Conservation (phyloP, 164 flowering plant genomes). For the Paratinospora sagittata region DNA sequence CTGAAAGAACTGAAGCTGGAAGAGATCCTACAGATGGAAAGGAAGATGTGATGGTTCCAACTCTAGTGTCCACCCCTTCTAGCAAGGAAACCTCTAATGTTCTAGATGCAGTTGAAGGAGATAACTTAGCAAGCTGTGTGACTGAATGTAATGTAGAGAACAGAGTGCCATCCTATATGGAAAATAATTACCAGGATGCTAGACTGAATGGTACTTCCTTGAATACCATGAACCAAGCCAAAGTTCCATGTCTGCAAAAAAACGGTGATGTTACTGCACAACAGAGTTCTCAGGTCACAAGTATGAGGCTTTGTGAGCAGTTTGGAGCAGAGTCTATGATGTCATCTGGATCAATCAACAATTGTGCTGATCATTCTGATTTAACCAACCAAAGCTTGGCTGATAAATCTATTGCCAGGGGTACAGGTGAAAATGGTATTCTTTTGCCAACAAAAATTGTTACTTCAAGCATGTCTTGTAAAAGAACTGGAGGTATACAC, state of each 20-base stretch:
- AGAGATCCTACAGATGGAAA: conserved; percentile 11
- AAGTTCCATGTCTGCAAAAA: conserved; percentile 9
- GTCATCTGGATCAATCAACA: conserved; percentile 27
- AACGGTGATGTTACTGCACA: conserved; percentile 1
- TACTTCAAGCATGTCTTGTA: conserved; percentile 9
- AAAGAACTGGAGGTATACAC: conserved; percentile 17
- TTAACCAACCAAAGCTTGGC: conserved; percentile 23
- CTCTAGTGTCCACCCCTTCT: not conserved
- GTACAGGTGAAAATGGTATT: conserved; percentile 20
- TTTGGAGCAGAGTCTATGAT: conserved; percentile 16
- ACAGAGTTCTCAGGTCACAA: conserved; percentile 6
- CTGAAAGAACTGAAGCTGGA: conserved; percentile 17
- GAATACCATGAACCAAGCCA: conserved; percentile 15
- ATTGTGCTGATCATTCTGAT: conserved; percentile 28
- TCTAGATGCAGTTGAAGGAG: conserved; percentile 6
- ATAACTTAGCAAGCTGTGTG: conserved; percentile 19
- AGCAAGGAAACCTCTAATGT: not conserved
- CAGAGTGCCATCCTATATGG: not conserved
- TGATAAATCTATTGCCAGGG: conserved; percentile 30
- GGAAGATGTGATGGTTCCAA: conserved; percentile 10
- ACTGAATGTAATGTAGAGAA: conserved; percentile 21
- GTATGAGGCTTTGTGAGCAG: conserved; percentile 19
- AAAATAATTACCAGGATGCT: conserved; percentile 3
- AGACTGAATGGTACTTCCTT: conserved; percentile 15
- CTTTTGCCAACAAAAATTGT: conserved; percentile 13